phyloP scores from a whole-genome alignment of 164 flowering plant genomes.

The Platanus orientalis region DNA sequence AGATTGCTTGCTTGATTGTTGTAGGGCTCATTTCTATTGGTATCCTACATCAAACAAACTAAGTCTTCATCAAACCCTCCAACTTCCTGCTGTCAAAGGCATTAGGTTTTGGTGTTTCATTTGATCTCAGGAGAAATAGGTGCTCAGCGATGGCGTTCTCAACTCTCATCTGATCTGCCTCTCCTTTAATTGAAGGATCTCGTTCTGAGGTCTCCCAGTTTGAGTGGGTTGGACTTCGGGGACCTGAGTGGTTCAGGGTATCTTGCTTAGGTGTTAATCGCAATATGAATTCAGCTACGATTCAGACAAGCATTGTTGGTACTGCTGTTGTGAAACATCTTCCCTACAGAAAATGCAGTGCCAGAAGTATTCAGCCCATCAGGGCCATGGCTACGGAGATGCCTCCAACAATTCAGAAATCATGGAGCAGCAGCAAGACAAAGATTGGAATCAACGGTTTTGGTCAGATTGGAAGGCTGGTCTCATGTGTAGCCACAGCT shows the following conservation, averaged over 20 bases:
- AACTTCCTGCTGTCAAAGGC: too few relatives aligned
- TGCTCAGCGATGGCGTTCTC: slow-evolving; percentile 28
- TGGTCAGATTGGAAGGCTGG: slow-evolving; percentile 97
- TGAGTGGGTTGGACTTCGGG: slow-evolving; percentile 1
- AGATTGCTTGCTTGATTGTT: too few relatives aligned
- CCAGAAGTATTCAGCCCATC: slow-evolving; percentile 45
- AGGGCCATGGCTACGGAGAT: slow-evolving; percentile 82
- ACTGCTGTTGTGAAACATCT: slow-evolving; percentile 25
- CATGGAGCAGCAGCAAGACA: slow-evolving; percentile 50
- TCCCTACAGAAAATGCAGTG: slow-evolving; percentile 35
- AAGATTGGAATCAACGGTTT: slow-evolving; percentile 96
- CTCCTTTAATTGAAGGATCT: slow-evolving; percentile 19
- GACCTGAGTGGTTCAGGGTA: slow-evolving; percentile 24
- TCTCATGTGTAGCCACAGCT: slow-evolving; percentile 63
- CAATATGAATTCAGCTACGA: slow-evolving; percentile 19
- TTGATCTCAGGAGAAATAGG: neutral
- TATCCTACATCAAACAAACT: too few relatives aligned
- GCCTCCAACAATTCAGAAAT: slow-evolving; percentile 58
- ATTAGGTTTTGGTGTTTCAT: neutral
- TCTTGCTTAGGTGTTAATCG: slow-evolving; percentile 18
- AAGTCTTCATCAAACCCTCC: too few relatives aligned
- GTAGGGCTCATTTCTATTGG: too few relatives aligned
- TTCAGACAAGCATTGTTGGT: slow-evolving; percentile 38
- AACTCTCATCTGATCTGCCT: slow-evolving; percentile 36
- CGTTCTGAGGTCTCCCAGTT: slow-evolving; percentile 20